Evolutionary conservation across 495 filamentous ascomycete species (phyloP).

Genomic region (Gamarada debralockiae): DNA sequence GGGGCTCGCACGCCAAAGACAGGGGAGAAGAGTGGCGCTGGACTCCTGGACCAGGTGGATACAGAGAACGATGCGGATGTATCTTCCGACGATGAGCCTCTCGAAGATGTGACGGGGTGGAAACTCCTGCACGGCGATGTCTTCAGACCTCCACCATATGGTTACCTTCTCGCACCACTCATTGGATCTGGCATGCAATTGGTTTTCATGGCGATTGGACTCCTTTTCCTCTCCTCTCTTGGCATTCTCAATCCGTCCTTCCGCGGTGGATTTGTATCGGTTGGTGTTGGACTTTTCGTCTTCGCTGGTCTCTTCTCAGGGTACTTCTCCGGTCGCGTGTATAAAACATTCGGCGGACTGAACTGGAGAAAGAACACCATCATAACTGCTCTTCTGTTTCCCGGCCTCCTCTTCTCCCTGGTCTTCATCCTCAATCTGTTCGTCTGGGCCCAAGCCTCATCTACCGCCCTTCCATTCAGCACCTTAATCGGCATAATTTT

Average conservation of each 20-base stretch:
- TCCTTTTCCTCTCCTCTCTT: constrained; percentile 75
- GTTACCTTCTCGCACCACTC: constrained; percentile 76
- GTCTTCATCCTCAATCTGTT: constrained; percentile 88
- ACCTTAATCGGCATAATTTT: constrained; percentile 74
- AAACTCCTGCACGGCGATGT: constrained; percentile 93
- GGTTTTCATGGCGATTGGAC: constrained; percentile 76
- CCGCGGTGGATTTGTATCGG: constrained; percentile 86
- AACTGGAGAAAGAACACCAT: constrained; percentile 79
- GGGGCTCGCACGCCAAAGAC: constrained; percentile 42
- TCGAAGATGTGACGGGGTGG: constrained; percentile 90
- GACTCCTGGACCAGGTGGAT: constrained; percentile 63
- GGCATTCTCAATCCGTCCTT: constrained; percentile 89
- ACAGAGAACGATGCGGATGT: constrained; percentile 58
- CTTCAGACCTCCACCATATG: constrained; percentile 75
- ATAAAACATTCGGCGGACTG: constrained; percentile 80
- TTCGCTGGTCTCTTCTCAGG: constrained; percentile 88
- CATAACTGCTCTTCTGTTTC: constrained; percentile 81
- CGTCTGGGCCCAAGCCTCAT: constrained; percentile 90
- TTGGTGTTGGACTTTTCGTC: constrained; percentile 81
- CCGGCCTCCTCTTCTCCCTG: constrained; percentile 73
- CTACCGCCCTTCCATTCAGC: constrained; percentile 84
- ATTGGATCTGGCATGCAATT: constrained; percentile 89
- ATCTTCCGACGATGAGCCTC: constrained; percentile 68
- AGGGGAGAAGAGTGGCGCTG: constrained; percentile 49
- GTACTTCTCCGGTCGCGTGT: constrained; percentile 85